These are phyloP conservation scores for Pyrrhoderma lamaoense DNA, from an alignment of 1,284 basidiomycete genomes.

Conservation along the genomic window DNA sequence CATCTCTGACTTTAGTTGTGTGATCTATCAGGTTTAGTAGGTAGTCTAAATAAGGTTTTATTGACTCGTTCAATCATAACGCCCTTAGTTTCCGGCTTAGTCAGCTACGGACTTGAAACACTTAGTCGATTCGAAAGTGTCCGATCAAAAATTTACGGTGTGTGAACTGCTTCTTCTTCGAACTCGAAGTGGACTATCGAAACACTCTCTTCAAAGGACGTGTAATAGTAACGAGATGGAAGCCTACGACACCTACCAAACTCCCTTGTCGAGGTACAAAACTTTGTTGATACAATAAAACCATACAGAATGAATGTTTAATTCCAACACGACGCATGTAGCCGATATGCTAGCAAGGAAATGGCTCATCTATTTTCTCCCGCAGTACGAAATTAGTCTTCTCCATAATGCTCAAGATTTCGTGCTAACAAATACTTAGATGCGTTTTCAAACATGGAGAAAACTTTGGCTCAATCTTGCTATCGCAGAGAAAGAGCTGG, in stretches of 20 bases:
- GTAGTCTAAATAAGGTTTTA: no score
- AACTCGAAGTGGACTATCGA: no score
- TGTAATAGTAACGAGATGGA: conserved; percentile 42
- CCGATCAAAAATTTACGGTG: no score
- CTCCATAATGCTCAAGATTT: neutral
- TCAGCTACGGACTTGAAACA: no score
- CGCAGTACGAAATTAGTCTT: conserved; percentile 44
- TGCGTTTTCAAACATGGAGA: conserved; percentile 96
- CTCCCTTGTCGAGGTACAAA: conserved; percentile 62
- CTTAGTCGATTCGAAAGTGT: no score
- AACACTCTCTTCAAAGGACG: no score
- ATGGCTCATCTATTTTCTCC: conserved; percentile 96
- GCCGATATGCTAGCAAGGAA: conserved; percentile 98
- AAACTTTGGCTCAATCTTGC: conserved; percentile 96
- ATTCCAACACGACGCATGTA: conserved; percentile 29
- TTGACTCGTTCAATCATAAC: no score
- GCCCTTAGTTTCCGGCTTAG: no score
- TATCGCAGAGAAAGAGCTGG: conserved; percentile 93
- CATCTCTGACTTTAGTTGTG: no score
- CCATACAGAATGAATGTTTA: conserved; percentile 1
- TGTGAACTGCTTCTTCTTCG: no score
- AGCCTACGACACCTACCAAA: conserved; percentile 62
- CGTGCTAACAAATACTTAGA: conserved; percentile 41
- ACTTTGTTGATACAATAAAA: neutral
- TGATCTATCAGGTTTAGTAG: no score